phyloP scores from a whole-genome alignment of 2,329 filamentous ascomycete species.

The Neonectria faginata region DNA sequence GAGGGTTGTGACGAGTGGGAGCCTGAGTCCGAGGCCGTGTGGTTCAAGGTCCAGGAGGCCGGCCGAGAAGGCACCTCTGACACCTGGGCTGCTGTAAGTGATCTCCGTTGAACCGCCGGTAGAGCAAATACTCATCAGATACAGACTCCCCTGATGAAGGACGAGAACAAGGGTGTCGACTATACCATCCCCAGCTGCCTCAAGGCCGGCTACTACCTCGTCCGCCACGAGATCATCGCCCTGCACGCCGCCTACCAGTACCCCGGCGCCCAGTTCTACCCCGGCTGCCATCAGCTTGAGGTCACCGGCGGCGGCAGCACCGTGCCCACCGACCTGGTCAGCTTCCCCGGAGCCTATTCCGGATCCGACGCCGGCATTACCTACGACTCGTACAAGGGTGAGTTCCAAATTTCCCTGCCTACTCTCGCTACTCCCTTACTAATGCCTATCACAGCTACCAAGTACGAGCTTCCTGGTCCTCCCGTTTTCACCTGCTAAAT shows the following conservation, averaged over 20 bases:
- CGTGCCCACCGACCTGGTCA: constrained; percentile 56
- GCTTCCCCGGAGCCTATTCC: constrained; percentile 67
- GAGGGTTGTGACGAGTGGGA: constrained; percentile 61
- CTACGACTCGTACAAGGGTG: constrained; percentile 63
- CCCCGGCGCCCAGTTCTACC: constrained; percentile 68
- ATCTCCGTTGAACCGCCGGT: rapidly evolving
- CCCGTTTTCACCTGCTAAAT: constrained; percentile 59
- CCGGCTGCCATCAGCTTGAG: constrained; percentile 68
- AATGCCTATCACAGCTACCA: constrained; percentile 41
- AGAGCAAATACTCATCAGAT: constrained; percentile 14
- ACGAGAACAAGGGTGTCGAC: constrained; percentile 55
- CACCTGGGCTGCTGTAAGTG: constrained; percentile 58
- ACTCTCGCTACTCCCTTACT: constrained; percentile 10
- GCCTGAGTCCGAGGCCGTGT: constrained; percentile 62
- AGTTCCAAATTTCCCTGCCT: constrained; percentile 24
- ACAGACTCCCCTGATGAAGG: constrained; percentile 58
- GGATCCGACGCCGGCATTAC: constrained; percentile 62
- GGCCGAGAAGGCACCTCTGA: constrained; percentile 63
- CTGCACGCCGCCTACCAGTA: constrained; percentile 62
- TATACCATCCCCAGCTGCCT: constrained; percentile 68
- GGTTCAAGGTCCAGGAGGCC: constrained; percentile 66
- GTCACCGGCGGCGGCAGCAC: constrained; percentile 62
- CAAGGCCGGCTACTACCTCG: constrained; percentile 66
- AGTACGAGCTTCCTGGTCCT: constrained; percentile 62
- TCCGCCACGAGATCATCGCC: constrained; percentile 69